These are phyloP conservation scores for Quercus phellos DNA, from an alignment of 331 rosid genomes.

Conservation along the genomic window DNA sequence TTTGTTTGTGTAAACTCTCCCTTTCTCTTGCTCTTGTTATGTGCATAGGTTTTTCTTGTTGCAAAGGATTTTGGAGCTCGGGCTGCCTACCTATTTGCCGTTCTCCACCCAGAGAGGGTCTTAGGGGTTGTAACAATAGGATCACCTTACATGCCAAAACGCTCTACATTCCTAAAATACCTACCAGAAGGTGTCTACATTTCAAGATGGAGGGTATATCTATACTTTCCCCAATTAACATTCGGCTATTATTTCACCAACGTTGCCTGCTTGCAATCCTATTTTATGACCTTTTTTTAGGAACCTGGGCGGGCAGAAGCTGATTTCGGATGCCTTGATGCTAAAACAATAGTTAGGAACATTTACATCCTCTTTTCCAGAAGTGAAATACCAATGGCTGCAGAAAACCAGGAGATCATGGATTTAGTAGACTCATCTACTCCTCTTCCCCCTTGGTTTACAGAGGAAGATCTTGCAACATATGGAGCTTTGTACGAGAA, in stretches of 20 bases:
- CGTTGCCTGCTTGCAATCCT: background rate
- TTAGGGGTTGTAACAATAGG: background rate
- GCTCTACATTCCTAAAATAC: background rate
- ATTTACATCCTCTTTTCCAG: constrained; percentile 70
- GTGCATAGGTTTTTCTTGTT: background rate
- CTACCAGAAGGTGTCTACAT: constrained; percentile 77
- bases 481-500: constrained; percentile 69
- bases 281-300: constrained; percentile 26
- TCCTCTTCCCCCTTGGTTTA: constrained; percentile 79
- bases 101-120: background rate
- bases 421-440: constrained; percentile 67
- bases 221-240: background rate
- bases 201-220: constrained; percentile 60
- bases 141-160: constrained; percentile 18
- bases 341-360: constrained; percentile 55
- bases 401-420: constrained; percentile 75
- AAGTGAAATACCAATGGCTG: constrained; percentile 64
- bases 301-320: constrained; percentile 82
- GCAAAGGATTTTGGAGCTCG: constrained; percentile 1
- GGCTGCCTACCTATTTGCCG: background rate
- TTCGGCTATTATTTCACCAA: background rate
- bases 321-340: constrained; percentile 75
- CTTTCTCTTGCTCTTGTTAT: background rate
- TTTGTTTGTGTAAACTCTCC: too few relatives aligned
- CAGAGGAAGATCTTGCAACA: constrained; percentile 67